Evolutionary conservation across 2,329 filamentous ascomycete genomes (phyloP), one percentile per base, ranked within the genome.

Genomic region (Rutstroemia sp.): DNA sequence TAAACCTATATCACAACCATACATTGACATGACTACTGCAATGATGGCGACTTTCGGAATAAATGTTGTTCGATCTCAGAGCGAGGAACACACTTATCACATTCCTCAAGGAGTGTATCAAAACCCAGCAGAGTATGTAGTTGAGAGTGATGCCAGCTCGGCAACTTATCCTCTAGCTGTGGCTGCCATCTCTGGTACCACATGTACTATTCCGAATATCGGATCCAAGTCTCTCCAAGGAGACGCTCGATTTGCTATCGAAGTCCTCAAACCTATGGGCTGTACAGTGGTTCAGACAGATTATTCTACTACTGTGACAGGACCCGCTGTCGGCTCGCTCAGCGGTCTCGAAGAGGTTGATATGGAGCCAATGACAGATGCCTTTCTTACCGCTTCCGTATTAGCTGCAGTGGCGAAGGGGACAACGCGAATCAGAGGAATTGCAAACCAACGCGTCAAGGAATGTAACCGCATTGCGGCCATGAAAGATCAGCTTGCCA

Each of bases 351-450:
- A 84, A 18, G 87, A 92, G 58, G 85, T 99, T 27, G 92, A 99
- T 67, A 99, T 99, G 94, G 94, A 97, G 71, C 88, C 92, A 1
- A 99, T 99, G 94, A 99, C 94, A 0, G 94, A 99, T 72, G 94
- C 94, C 49, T 99, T 99, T 77, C 79, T 99, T 52, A 96, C 92
- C 4, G 94, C 94, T 18, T 95, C 91, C 1, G 91, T 96, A 4
- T 79, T 99, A 48, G 94, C 91, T 25, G 94, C 94, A 38, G 90
- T 96, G 45, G 91, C 92, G 9, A 83, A 81, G 14, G 90, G 89
- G 2, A 85, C 84, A 51, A 99, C 94, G 0, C 83, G 83, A 56
- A 97, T 99, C 63, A 87, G 86, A 16, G 94, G 94, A 50, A 99
- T 99, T 65, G 94, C 94, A 30, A 99, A 99, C 68, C 94, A 99